A percentile compares a stretch with the other conserved stretches of the same genome.
Conservation (phyloP, 495 filamentous ascomycete genomes). For the Penicillium parvum region DNA sequence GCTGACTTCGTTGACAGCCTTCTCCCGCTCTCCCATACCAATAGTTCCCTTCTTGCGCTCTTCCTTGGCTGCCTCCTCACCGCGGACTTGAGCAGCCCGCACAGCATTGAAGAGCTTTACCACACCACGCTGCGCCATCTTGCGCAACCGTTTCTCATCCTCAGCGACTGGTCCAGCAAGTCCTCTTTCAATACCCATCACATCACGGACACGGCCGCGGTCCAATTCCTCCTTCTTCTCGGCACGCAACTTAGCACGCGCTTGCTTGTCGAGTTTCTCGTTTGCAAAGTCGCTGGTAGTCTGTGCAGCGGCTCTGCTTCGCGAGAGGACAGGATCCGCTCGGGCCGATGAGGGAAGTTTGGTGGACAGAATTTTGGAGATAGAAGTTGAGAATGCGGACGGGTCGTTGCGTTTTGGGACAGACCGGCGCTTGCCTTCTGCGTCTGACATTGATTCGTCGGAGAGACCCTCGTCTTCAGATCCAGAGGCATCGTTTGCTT, state of each 20-base stretch:
- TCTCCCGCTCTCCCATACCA: conserved; percentile 67
- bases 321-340: conserved; percentile 81
- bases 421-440: conserved; percentile 19
- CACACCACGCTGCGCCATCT: conserved; percentile 86
- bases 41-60: conserved; percentile 68
- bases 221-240: conserved; percentile 80
- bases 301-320: conserved; percentile 64
- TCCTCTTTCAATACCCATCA: conserved; percentile 54
- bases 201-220: conserved; percentile 81
- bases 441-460: conserved; percentile 18
- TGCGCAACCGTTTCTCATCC: conserved; percentile 74
- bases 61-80: conserved; percentile 65
- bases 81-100: conserved; percentile 82
- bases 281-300: conserved; percentile 64
- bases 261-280: conserved; percentile 71
- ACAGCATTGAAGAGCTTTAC: conserved; percentile 96
- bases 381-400: conserved; percentile 80
- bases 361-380: conserved; percentile 81
- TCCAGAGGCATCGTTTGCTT: conserved; percentile 29
- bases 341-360: conserved; percentile 79
- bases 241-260: conserved; percentile 68
- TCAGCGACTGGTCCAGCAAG: conserved; percentile 56
- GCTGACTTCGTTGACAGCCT: conserved; percentile 88
- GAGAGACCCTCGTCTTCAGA: conserved; percentile 19
- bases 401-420: conserved; percentile 81